A percentile compares a stretch with the other conserved stretches of the same genome.
Evolutionary conservation across 352 stramenopile species (phyloP).

Genomic region (Blastocystis sp.): DNA sequence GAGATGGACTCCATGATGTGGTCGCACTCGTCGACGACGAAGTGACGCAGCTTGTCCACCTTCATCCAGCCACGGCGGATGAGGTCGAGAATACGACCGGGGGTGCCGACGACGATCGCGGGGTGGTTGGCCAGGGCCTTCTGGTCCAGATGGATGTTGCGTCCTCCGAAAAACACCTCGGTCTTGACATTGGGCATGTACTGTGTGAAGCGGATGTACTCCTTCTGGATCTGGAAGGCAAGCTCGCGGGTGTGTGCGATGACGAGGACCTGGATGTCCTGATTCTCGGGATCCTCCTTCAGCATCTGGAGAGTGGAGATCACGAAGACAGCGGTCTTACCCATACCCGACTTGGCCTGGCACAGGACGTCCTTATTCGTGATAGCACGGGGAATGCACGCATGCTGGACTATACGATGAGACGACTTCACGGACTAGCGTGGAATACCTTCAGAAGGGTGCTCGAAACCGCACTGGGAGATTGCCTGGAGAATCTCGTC

Average conservation of each 20-base stretch:
- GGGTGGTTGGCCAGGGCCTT: slow-evolving; percentile 75
- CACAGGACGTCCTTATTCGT: slow-evolving; percentile 99
- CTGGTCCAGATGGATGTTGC: slow-evolving; percentile 34
- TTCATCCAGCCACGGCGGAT: slow-evolving; percentile 81
- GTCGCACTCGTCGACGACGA: slow-evolving; percentile 99
- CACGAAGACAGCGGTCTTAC: slow-evolving; percentile 99
- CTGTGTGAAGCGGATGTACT: slow-evolving; percentile 99
- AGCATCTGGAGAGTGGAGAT: slow-evolving; percentile 97
- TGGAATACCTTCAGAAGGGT: slow-evolving; percentile 91
- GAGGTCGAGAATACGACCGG: slow-evolving; percentile 86
- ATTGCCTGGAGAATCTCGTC: slow-evolving; percentile 94
- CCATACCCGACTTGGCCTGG: slow-evolving; percentile 99
- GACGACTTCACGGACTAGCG: slow-evolving; percentile 61
- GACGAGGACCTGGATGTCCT: slow-evolving; percentile 91
- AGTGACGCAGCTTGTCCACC: slow-evolving; percentile 97
- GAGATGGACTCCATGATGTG: slow-evolving; percentile 96
- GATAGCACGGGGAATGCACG: slow-evolving; percentile 97
- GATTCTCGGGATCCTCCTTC: slow-evolving; percentile 78
- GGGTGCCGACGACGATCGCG: slow-evolving; percentile 93
- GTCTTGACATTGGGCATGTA: slow-evolving; percentile 90
- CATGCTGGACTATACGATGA: slow-evolving; percentile 85
- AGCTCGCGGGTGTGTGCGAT: slow-evolving; percentile 98
- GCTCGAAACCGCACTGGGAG: slow-evolving; percentile 98
- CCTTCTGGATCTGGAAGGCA: slow-evolving; percentile 98
- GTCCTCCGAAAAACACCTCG: slow-evolving; percentile 75